A percentile compares a stretch with the other conserved stretches of the same genome.
phyloP scores from a whole-genome alignment of 768 basidiomycete species.

The Leccinum broughii region DNA sequence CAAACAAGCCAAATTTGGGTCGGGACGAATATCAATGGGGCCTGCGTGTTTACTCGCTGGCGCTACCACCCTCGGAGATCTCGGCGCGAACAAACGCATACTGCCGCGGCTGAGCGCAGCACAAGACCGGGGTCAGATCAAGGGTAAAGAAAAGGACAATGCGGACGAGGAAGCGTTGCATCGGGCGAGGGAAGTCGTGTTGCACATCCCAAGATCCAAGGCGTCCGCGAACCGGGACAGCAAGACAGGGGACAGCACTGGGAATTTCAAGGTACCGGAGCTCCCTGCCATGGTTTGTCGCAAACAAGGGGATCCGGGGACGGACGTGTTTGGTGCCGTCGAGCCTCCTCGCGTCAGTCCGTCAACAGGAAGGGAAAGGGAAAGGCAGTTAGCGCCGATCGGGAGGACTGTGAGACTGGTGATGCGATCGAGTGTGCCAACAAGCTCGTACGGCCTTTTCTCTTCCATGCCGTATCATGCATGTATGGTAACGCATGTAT shows the following conservation, averaged over 20 bases:
- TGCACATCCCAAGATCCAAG: constrained; percentile 35
- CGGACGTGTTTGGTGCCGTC: constrained; percentile 34
- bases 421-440: constrained; percentile 54
- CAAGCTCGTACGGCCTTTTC: constrained; percentile 51
- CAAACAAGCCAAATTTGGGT: no score
- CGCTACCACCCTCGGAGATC: constrained; percentile 12
- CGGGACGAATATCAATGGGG: no score
- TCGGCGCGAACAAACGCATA: constrained; percentile 27
- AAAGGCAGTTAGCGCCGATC: constrained; percentile 34
- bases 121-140: constrained; percentile 1
- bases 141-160: constrained; percentile 16
- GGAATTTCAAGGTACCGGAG: constrained; percentile 49
- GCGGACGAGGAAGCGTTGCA: constrained; percentile 35
- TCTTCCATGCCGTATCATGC: not conserved
- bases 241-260: constrained; percentile 8
- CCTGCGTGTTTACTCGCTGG: constrained; percentile 37
- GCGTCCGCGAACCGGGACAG: constrained; percentile 5
- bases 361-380: constrained; percentile 41
- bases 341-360: constrained; percentile 13
- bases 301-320: constrained; percentile 22
- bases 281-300: constrained; percentile 35
- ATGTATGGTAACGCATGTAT: not conserved
- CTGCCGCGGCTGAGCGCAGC: constrained; percentile 11
- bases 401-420: constrained; percentile 11
- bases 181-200: constrained; percentile 40